Conservation (phyloP, 2,329 filamentous ascomycete species). For the Chaetothyriales sp. region DNA sequence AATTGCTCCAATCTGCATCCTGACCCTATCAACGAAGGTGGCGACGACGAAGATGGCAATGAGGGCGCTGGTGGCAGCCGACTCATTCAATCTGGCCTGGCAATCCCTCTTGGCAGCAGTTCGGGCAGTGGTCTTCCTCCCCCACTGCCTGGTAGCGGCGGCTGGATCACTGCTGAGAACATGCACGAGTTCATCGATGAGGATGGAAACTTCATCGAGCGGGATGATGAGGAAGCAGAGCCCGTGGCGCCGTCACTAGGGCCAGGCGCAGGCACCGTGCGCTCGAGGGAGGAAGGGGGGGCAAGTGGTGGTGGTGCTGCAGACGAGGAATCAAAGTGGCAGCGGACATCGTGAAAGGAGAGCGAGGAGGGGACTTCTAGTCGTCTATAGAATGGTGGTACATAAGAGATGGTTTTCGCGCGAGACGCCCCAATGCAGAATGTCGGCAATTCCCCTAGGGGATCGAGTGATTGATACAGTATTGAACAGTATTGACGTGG, state of each 20-base stretch:
- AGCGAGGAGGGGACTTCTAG: too few species aligned
- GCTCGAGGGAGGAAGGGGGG: slow-evolving; percentile 23
- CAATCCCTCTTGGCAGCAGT: slow-evolving; percentile 21
- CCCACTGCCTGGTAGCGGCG: slow-evolving; percentile 33
- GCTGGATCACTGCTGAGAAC: slow-evolving; percentile 71
- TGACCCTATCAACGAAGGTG: slow-evolving; percentile 26
- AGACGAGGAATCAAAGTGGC: slow-evolving; percentile 36
- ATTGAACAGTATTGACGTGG: too few species aligned
- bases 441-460: too few species aligned
- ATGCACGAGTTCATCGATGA: slow-evolving; percentile 69
- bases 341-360: slow-evolving; percentile 27
- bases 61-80: slow-evolving; percentile 18
- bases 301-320: slow-evolving; percentile 20
- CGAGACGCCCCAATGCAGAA: too few species aligned
- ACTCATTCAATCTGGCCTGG: slow-evolving; percentile 25
- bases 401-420: slow-evolving; percentile 24
- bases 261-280: slow-evolving; percentile 28
- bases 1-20: slow-evolving; percentile 35
- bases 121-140: slow-evolving; percentile 29
- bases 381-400: too few species aligned
- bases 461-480: not conserved
- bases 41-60: slow-evolving; percentile 24
- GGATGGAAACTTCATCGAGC: slow-evolving; percentile 60
- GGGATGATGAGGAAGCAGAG: slow-evolving; percentile 35
- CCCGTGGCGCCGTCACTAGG: slow-evolving; percentile 34